These are phyloP conservation scores for Phyllostachys edulis DNA, from an alignment of 176 grass and related monocot genomes.

Conservation along the genomic window DNA sequence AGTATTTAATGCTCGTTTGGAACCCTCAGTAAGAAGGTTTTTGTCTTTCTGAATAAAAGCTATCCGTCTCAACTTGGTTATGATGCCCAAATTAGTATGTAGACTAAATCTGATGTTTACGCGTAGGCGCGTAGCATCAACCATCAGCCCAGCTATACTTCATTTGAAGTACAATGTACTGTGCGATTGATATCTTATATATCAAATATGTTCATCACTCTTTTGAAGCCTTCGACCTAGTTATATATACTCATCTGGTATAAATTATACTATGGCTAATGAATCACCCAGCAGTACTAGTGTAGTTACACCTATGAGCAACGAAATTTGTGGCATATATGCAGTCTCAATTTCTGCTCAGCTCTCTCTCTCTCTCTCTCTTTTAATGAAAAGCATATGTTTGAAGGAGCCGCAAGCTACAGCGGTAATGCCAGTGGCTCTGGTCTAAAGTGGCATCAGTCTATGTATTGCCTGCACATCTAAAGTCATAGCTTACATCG, in stretches of 20 bases:
- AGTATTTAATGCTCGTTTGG: neutral
- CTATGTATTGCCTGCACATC: constrained; percentile 19
- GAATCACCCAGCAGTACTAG: neutral
- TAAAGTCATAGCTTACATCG: constrained; percentile 26
- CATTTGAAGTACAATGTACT: neutral
- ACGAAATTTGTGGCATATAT: neutral
- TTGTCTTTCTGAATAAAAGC: neutral
- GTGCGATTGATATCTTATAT: neutral
- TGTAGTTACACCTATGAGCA: neutral
- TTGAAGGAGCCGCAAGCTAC: neutral
- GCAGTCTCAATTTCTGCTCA: neutral
- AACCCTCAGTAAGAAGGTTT: neutral
- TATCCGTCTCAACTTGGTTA: neutral
- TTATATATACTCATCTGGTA: neutral
- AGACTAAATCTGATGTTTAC: too few relatives aligned
- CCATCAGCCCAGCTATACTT: neutral
- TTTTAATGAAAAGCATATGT: neutral
- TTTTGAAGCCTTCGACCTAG: neutral
- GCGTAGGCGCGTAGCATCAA: too few relatives aligned
- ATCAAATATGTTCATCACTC: neutral
- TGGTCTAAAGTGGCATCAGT: constrained; percentile 7
- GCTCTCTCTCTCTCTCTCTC: neutral
- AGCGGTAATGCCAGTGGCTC: neutral
- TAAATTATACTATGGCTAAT: neutral
- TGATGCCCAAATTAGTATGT: too few relatives aligned